phyloP scores from a whole-genome alignment of 148 eudicot species.

The Salicornia ramosissima region DNA sequence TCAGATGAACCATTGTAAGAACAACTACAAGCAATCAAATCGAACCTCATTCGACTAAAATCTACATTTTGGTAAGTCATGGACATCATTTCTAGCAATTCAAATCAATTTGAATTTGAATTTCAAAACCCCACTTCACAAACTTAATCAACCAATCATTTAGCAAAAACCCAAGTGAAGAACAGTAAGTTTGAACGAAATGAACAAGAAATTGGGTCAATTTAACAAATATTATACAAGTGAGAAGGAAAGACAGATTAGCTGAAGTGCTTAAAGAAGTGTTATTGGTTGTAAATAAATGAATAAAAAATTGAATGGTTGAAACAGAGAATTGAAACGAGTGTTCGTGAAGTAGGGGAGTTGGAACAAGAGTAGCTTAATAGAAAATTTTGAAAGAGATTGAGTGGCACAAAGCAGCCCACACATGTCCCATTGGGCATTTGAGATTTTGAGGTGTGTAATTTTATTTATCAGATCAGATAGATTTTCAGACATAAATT shows the following conservation, averaged over 20 bases:
- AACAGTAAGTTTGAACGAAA: background rate
- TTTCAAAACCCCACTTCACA: slow-evolving; percentile 34
- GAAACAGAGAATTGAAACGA: slow-evolving; percentile 21
- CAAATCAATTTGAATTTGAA: slow-evolving; percentile 19
- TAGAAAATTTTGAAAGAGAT: slow-evolving; percentile 6
- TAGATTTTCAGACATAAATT: no score
- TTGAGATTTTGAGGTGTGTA: background rate
- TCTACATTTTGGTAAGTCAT: slow-evolving; percentile 63
- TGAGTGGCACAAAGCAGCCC: slow-evolving; percentile 32
- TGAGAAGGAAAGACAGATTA: background rate
- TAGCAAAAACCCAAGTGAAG: slow-evolving; percentile 18
- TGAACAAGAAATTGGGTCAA: background rate
- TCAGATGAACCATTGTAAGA: slow-evolving; percentile 47
- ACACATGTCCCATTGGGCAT: slow-evolving; percentile 10
- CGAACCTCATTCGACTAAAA: slow-evolving; percentile 56
- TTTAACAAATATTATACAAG: background rate
- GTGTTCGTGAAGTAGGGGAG: slow-evolving; percentile 2
- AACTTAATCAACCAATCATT: slow-evolving; percentile 10
- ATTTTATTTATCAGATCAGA: no score
- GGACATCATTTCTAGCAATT: slow-evolving; percentile 51
- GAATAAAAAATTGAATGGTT: slow-evolving; percentile 11
- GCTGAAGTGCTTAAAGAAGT: background rate
- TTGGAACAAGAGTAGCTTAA: background rate
- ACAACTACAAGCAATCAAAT: slow-evolving; percentile 59
- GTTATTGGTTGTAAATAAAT: background rate